These are phyloP conservation scores for Pisolithus thermaeus DNA, from an alignment of 1,284 basidiomycete genomes.

Conservation along the genomic window DNA sequence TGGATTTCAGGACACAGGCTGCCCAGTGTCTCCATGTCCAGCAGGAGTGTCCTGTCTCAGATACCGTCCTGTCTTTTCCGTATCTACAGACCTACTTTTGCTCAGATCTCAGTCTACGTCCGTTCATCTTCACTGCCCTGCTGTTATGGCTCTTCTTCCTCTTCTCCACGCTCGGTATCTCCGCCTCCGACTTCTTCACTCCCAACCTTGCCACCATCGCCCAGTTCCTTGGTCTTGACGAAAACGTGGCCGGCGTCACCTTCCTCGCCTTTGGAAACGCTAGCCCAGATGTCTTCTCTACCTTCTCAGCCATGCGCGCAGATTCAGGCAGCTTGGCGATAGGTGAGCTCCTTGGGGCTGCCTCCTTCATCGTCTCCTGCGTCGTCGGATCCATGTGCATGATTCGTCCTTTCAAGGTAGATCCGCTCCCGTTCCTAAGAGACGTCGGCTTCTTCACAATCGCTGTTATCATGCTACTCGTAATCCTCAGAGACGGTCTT, in stretches of 20 bases:
- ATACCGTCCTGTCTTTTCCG: slow-evolving; percentile 63
- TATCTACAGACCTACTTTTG: slow-evolving; percentile 72
- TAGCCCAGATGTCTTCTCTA: slow-evolving; percentile 90
- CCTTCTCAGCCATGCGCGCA: slow-evolving; percentile 87
- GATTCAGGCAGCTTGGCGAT: slow-evolving; percentile 87
- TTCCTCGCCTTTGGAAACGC: slow-evolving; percentile 94
- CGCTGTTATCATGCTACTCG: slow-evolving; percentile 70
- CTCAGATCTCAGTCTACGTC: slow-evolving; percentile 44
- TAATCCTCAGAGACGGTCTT: slow-evolving; percentile 74
- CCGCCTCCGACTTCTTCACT: slow-evolving; percentile 92
- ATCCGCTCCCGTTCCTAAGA: slow-evolving; percentile 77
- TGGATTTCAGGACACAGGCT: slow-evolving; percentile 40
- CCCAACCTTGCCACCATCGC: slow-evolving; percentile 89
- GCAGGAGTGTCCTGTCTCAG: slow-evolving; percentile 45
- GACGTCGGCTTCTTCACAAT: slow-evolving; percentile 91
- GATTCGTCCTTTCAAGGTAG: slow-evolving; percentile 87
- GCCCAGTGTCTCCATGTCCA: slow-evolving; percentile 62
- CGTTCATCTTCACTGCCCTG: slow-evolving; percentile 56
- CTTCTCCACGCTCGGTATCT: slow-evolving; percentile 87
- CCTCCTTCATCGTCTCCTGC: slow-evolving; percentile 92
- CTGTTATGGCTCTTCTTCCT: slow-evolving; percentile 77
- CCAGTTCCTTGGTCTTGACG: slow-evolving; percentile 74
- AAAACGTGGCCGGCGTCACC: slow-evolving; percentile 89
- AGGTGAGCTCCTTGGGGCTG: slow-evolving; percentile 93
- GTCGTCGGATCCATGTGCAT: slow-evolving; percentile 96